Evolutionary conservation across 2,329 filamentous ascomycete genomes (phyloP), one percentile per base, ranked within the genome.

Genomic region (Fusarium musae): DNA sequence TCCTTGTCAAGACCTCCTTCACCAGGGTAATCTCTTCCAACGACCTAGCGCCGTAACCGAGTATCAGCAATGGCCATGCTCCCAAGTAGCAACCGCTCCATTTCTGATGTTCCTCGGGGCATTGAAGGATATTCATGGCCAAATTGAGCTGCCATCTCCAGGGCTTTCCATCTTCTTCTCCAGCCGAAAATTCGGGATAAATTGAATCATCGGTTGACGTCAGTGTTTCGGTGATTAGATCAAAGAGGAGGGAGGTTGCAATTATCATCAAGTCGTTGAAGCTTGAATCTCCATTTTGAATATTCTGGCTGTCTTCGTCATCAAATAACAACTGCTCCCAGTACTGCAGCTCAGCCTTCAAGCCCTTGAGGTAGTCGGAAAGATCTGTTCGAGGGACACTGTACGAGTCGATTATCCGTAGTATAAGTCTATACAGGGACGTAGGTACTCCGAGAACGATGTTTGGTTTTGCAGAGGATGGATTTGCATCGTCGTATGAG

Each of bases 131-230:
- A 19, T 21, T 23, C 10, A 42, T 60, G 7, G 58, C 46, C 5
- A 60, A 12, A 21, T 40, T 28, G n/a, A 60, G 16, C 4, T 53
- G 36, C 58, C 46, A 60, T 23, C 46, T 30, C 42, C 56, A 49
- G 7, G 56, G 42, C 19, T 59, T 49, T 17, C 15, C 28, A 49
- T n/a, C 46, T 2, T 2, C 13, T 0, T 16, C 28, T n/a, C 11
- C 9, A 11, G 13, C 28, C 13, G 9, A 21, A 4, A 11, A 13
- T 8, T 2, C 4, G 1, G 13, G 46, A 49, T 3, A n/a, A 0
- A 16, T 13, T n/a, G 19, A 3, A n/a, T 30, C 28, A 8, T 32
- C 19, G 0, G 0, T 1, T n/a, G 28, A 3, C 9, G 13, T 4
- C 28, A 49, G 21, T 3, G 28, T 6, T 12, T 58, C 56, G 2